Evolutionary conservation across 139 green algal species (phyloP).

Genomic region (Volvox reticuliferus): DNA sequence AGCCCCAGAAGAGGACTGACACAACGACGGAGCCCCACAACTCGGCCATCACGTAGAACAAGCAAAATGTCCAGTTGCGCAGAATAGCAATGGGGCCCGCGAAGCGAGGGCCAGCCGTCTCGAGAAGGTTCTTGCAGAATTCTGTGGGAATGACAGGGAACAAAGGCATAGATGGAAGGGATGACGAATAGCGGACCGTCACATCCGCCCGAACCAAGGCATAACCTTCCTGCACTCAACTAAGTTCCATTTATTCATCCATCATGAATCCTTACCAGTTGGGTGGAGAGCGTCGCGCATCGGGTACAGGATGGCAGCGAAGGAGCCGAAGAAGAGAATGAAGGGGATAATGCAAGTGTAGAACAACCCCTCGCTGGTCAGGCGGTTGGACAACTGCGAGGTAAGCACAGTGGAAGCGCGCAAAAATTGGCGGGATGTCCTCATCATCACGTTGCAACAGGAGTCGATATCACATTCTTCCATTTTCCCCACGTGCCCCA

Average conservation of each 20-base stretch:
- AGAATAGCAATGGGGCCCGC: constrained; percentile 97
- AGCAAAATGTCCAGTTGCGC: constrained; percentile 98
- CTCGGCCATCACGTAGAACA: constrained; percentile 99
- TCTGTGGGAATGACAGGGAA: constrained; percentile 61
- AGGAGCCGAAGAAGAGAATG: constrained; percentile 97
- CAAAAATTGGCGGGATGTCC: not conserved
- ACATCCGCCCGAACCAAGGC: too few species aligned
- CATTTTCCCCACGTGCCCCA: too few species aligned
- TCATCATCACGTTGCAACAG: too few species aligned
- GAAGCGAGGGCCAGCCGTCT: constrained; percentile 81
- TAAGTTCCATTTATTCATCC: too few species aligned
- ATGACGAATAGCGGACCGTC: too few species aligned
- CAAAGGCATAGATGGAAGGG: too few species aligned
- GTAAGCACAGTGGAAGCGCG: not conserved
- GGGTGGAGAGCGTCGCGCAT: constrained; percentile 93
- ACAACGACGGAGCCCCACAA: constrained; percentile 99
- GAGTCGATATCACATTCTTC: too few species aligned
- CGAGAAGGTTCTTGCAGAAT: constrained; percentile 86
- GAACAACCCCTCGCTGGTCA: constrained; percentile 93
- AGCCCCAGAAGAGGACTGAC: constrained; percentile 99
- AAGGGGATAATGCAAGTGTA: constrained; percentile 99
- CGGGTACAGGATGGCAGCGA: constrained; percentile 98
- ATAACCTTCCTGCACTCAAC: too few species aligned
- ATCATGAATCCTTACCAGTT: constrained; percentile 65
- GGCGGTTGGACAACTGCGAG: constrained; percentile 92